Base-by-base conservation (phyloP, 129 eudicot species). In the Tanacetum coccineum region DNA sequence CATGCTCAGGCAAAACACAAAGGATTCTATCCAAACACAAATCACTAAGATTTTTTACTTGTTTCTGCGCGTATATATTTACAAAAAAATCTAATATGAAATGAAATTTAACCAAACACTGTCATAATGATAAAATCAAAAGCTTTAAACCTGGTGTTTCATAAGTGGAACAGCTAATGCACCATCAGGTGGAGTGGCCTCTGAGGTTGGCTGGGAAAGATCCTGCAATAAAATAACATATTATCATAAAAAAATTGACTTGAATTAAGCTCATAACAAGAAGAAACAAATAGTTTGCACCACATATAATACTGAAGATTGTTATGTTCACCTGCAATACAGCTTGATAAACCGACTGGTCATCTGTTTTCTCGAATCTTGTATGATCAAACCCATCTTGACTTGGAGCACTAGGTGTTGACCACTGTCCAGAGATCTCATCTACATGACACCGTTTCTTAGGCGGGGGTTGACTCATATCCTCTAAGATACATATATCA, bases 171-270 rank as follows among this genome's bases (percentile, higher is more conserved):
- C 98, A 45, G 84, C 72, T 84, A 92, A 70, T 40, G 81, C 25
- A 49, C 98, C 96, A 46, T 86, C 89, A 47, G 98, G 96, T 66
- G 96, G 95, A 46, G 20, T 67, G 65, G 83, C 87, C 70, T 92
- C 98, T 70, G 81, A 72, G 64, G 69, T 80, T 17, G 95, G 91
- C 76, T 92, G 95, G 20, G 88, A 85, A 73, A 88, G 90, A 88
- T 88, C 98, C 98, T 88, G 85, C 68, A 81, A n/a, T n/a, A 18
- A 53, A 72, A 64, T 59, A 20, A 70, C 55, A 32, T 25, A 0
- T 59, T 39, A 36, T 50, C 40, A 66, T 74, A 69, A 67, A 55
- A 17, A 32, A 32, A 32, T 32, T 1, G 39, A 32, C 39, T 32
- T 32, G 39, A 32, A 32, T 32, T 32, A 32, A 32, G 1, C 39